Conservation (phyloP, 805 yeast genomes). For the Lachancea dasiensis region DNA sequence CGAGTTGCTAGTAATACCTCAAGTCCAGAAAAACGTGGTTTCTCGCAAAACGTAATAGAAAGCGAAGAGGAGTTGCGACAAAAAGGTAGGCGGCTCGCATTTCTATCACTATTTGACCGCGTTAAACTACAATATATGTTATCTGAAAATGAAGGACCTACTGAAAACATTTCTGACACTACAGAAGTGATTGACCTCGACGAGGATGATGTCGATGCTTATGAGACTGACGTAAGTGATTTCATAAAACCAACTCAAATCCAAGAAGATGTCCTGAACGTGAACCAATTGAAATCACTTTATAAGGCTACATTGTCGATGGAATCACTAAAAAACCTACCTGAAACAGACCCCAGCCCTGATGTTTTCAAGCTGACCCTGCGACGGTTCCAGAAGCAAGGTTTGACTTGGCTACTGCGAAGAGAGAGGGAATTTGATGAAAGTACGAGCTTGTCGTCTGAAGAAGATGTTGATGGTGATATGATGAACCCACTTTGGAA, state of each 20-base stretch:
- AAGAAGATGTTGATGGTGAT: conserved; percentile 38
- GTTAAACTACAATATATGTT: conserved; percentile 31
- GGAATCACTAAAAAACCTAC: conserved; percentile 49
- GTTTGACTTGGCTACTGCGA: conserved; percentile 83
- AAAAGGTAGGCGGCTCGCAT: conserved; percentile 49
- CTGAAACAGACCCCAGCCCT: conserved; percentile 50
- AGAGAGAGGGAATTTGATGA: conserved; percentile 57
- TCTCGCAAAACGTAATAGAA: conserved; percentile 35
- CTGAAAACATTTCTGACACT: conserved; percentile 6
- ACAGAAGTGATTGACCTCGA: conserved; percentile 31
- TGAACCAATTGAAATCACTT: conserved; percentile 70
- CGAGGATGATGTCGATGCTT: conserved; percentile 30
- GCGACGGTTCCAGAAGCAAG: conserved; percentile 77
- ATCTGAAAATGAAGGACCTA: conserved; percentile 10
- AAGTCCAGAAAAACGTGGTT: conserved; percentile 7
- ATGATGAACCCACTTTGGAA: conserved; percentile 84
- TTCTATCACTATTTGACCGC: conserved; percentile 49
- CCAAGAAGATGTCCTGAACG: conserved; percentile 40
- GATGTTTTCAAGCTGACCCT: conserved; percentile 51
- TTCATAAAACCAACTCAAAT: conserved; percentile 18
- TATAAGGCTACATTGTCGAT: conserved; percentile 67
- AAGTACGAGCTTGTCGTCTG: conserved; percentile 7
- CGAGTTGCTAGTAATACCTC: background rate
- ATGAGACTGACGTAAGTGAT: conserved; percentile 9
- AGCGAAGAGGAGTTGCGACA: conserved; percentile 46